Evolutionary conservation across 2,329 filamentous ascomycete genomes (phyloP), one percentile per base, ranked within the genome.

Genomic region (Claviceps humidiphila): DNA sequence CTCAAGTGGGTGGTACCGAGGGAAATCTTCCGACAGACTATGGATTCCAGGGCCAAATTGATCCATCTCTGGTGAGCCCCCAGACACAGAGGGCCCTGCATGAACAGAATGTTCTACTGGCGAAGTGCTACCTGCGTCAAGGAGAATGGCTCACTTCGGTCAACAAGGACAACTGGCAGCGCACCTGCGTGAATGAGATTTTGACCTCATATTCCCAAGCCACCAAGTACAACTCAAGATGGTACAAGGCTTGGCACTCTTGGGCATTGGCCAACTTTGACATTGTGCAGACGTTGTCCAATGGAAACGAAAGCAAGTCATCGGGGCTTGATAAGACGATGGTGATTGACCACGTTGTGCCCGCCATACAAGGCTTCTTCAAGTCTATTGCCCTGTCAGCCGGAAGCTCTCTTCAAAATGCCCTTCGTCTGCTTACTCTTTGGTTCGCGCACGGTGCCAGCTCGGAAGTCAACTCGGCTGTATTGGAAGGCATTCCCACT

Each of bases 181-280:
- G 87, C 56, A 85, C 88, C 8, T 84, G 87, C 58, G 87, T 95
- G 4, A 81, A 87, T 50, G 91, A 97, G 51, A 89, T 98, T 53
- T 74, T 98, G 24, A 78, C 81, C n/a, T 89, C 93, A 1, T 98
- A 97, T 67, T 83, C 84, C 17, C 85, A 90, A 54, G 94, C 94
- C 1, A 98, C 93, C 2, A 84, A 88, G 54, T 96, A 94, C 70
- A 95, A 98, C 65, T 85, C 89, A 38, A 83, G 85, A 55, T 98
- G 91, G 81, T 98, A 98, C 73, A 99, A 98, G 70, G 93, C 94
- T 7, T 99, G 93, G 93, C 93, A 99, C 68, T 87, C 93, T 0
- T 99, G 93, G 91, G 94, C 93, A 11, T 71, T 98, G 56, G 91
- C 93, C 51, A 99, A 98, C 68, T 99, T 98, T 62, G 91, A 99